phyloP scores from a whole-genome alignment of 2,329 filamentous ascomycete genomes.

The Calonectria pteridis region DNA sequence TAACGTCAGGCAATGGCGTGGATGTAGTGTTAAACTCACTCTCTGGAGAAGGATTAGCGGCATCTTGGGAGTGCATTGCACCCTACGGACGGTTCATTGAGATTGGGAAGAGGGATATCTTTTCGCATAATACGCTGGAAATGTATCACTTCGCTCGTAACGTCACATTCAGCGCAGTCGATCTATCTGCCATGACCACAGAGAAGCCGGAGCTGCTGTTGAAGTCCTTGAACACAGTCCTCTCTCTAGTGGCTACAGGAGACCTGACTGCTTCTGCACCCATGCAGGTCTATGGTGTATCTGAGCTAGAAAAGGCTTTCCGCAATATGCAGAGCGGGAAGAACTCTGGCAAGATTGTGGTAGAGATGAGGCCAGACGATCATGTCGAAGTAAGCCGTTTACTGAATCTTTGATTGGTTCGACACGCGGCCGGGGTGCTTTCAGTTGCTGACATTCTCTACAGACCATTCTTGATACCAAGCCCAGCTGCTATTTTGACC shows the following conservation, averaged over 20 bases:
- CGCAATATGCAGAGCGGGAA: slow-evolving; percentile 30
- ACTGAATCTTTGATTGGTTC: background rate
- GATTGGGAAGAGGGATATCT: slow-evolving; percentile 47
- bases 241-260: slow-evolving; percentile 23
- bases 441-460: background rate
- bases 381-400: slow-evolving; percentile 17
- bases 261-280: background rate
- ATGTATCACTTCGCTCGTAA: slow-evolving; percentile 51
- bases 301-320: slow-evolving; percentile 34
- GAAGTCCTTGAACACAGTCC: background rate
- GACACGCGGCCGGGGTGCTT: background rate
- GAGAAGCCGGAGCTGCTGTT: background rate
- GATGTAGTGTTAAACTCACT: slow-evolving; percentile 48
- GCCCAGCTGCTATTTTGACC: background rate
- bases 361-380: slow-evolving; percentile 13
- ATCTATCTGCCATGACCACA: slow-evolving; percentile 44
- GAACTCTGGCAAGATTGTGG: slow-evolving; percentile 32
- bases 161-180: slow-evolving; percentile 54
- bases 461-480: background rate
- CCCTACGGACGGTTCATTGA: slow-evolving; percentile 18
- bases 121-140: slow-evolving; percentile 44
- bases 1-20: slow-evolving; percentile 44
- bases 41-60: slow-evolving; percentile 43
- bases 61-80: slow-evolving; percentile 48
- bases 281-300: slow-evolving; percentile 15